Evolutionary conservation across 345 rosid genomes (phyloP).

Genomic region (Populus tremula): DNA sequence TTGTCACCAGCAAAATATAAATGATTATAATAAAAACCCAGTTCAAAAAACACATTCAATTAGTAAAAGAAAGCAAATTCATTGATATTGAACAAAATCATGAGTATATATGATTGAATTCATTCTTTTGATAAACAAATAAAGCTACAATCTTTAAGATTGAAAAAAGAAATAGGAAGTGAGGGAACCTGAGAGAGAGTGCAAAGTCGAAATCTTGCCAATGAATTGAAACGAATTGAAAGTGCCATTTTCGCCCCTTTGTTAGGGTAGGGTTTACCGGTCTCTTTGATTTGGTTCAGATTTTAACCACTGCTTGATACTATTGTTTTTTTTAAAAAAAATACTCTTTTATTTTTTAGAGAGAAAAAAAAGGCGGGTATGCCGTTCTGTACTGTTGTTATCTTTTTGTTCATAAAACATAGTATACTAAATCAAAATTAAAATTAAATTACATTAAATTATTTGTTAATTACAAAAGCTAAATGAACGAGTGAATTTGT

Average conservation of each 20-base stretch:
- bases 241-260: not conserved
- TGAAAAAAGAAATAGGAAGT: not conserved
- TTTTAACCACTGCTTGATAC: not conserved
- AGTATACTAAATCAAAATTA: no score
- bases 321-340: no score
- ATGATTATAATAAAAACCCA: not conserved
- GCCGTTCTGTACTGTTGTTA: no score
- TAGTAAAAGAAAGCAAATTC: not conserved
- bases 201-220: slow-evolving; percentile 10
- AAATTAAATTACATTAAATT: no score
- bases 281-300: not conserved
- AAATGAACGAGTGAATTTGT: no score
- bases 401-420: no score
- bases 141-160: not conserved
- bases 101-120: not conserved
- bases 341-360: no score
- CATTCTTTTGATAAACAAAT: not conserved
- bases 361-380: no score
- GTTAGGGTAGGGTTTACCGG: not conserved
- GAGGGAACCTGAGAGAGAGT: slow-evolving; percentile 2
- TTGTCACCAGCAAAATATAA: not conserved
- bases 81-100: not conserved
- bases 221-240: not conserved
- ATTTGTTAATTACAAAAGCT: no score
- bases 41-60: not conserved